Conservation (phyloP, 2,329 filamentous ascomycete genomes). For the Metarhizium anisopliae region DNA sequence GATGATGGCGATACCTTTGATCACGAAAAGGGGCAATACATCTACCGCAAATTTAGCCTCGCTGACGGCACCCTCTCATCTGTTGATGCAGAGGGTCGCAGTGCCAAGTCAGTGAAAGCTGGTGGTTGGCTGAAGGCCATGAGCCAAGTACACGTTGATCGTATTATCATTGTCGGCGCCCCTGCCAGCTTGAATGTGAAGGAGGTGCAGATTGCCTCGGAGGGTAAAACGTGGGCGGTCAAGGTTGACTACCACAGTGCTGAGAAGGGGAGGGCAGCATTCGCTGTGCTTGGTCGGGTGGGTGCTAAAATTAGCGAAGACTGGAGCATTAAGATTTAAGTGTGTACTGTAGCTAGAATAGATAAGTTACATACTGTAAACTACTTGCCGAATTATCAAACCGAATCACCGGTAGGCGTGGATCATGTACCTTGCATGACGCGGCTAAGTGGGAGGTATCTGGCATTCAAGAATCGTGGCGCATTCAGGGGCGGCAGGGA, state of each 20-base stretch:
- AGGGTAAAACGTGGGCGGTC: conserved; percentile 44
- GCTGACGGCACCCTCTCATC: conserved; percentile 54
- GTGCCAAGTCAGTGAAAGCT: conserved; percentile 43
- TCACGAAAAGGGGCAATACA: conserved; percentile 75
- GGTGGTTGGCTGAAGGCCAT: conserved; percentile 73
- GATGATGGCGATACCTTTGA: conserved; percentile 95
- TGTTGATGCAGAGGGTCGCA: conserved; percentile 52
- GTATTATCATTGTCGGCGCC: conserved; percentile 74
- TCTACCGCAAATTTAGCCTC: conserved; percentile 74
- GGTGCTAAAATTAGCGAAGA: conserved; percentile 43
- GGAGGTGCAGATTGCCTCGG: conserved; percentile 46
- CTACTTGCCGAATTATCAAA: not conserved
- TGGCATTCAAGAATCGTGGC: not conserved
- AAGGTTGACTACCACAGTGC: conserved; percentile 51
- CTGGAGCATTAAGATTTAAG: conserved; percentile 35
- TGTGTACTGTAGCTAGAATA: not conserved
- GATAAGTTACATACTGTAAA: not conserved
- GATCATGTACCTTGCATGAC: not conserved
- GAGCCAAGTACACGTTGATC: conserved; percentile 70
- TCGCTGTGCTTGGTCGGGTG: conserved; percentile 43
- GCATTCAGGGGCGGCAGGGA: not conserved
- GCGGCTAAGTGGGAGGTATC: not conserved
- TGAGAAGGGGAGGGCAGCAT: conserved; percentile 37
- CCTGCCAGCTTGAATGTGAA: conserved; percentile 61
- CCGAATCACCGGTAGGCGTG: not conserved